Evolutionary conservation across 1,284 basidiomycete genomes (phyloP).

Genomic region (Wallemia mellicola): DNA sequence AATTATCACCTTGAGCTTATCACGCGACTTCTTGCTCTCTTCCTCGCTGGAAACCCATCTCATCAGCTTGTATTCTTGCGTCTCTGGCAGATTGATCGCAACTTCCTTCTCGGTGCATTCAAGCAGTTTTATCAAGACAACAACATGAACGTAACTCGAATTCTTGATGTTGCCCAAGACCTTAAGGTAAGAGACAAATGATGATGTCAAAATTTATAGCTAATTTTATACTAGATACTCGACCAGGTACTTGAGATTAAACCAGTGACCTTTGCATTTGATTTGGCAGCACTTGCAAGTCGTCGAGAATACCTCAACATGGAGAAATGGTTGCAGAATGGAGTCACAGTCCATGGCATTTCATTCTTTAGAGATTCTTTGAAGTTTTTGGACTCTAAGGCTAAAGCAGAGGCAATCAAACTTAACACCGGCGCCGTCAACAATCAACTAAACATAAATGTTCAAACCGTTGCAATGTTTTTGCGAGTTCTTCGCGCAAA

Average conservation of each 20-base stretch:
- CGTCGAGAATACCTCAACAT: conserved; percentile 78
- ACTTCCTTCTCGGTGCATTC: conserved; percentile 58
- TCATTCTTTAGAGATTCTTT: conserved; percentile 69
- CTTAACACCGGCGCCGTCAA: conserved; percentile 48
- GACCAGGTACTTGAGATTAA: conserved; percentile 62
- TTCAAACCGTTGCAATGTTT: conserved; percentile 69
- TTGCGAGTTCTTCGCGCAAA: conserved; percentile 43
- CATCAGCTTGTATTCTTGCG: conserved; percentile 90
- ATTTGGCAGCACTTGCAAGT: conserved; percentile 74
- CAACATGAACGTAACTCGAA: conserved; percentile 70
- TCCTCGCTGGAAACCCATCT: conserved; percentile 70
- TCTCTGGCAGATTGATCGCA: conserved; percentile 65
- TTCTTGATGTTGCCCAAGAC: conserved; percentile 82
- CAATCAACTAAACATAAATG: conserved; percentile 48
- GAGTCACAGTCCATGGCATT: conserved; percentile 43
- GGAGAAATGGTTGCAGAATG: conserved; percentile 82
- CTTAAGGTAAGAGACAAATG: conserved; percentile 32
- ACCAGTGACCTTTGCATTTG: conserved; percentile 61
- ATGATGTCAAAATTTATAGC: background rate
- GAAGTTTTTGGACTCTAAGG: conserved; percentile 64
- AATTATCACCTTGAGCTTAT: conserved; percentile 60
- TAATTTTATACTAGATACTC: conserved; percentile 34
- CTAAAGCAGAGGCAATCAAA: conserved; percentile 51
- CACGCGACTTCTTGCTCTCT: conserved; percentile 58
- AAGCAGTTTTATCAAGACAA: conserved; percentile 74